Conservation (phyloP, 140 eudicot genomes). For the Oenanthe javanica region DNA sequence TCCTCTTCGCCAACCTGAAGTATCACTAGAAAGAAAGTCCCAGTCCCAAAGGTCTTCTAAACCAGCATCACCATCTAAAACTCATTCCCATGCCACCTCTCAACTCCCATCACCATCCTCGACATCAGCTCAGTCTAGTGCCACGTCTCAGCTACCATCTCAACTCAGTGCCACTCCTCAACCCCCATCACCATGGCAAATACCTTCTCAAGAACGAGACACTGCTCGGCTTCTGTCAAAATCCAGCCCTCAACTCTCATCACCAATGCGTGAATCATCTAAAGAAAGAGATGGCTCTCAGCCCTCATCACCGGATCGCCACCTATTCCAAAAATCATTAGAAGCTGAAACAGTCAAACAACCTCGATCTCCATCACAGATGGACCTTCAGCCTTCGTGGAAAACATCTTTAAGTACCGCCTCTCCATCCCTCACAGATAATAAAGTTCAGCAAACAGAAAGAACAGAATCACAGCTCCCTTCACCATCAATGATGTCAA, state of each 20-base stretch:
- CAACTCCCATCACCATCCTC: slow-evolving; percentile 20
- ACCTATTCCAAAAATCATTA: slow-evolving; percentile 21
- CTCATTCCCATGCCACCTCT: background rate
- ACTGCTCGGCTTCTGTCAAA: background rate
- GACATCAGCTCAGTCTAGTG: background rate
- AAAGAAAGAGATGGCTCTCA: slow-evolving; percentile 19
- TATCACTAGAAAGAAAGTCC: slow-evolving; percentile 18
- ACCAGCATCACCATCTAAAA: slow-evolving; percentile 14
- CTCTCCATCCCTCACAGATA: slow-evolving; percentile 21
- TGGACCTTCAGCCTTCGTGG: slow-evolving; percentile 15
- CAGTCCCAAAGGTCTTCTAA: slow-evolving; percentile 18
- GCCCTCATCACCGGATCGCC: slow-evolving; percentile 30
- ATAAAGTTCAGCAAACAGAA: slow-evolving; percentile 7
- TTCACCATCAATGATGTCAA: slow-evolving; percentile 10
- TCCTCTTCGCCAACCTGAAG: slow-evolving; percentile 17
- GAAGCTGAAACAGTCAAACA: slow-evolving; percentile 17
- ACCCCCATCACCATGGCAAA: slow-evolving; percentile 20
- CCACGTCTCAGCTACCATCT: slow-evolving; percentile 16
- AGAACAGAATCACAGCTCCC: slow-evolving; percentile 7
- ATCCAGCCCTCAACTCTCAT: slow-evolving; percentile 7
- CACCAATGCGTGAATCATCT: slow-evolving; percentile 13
- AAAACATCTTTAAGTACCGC: slow-evolving; percentile 18
- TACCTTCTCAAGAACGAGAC: background rate
- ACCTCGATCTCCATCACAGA: slow-evolving; percentile 34
- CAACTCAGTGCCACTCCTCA: slow-evolving; percentile 7